These are phyloP conservation scores for Magnaporthiopsis poae DNA, from an alignment of 2,329 filamentous ascomycete species.

Conservation along the genomic window DNA sequence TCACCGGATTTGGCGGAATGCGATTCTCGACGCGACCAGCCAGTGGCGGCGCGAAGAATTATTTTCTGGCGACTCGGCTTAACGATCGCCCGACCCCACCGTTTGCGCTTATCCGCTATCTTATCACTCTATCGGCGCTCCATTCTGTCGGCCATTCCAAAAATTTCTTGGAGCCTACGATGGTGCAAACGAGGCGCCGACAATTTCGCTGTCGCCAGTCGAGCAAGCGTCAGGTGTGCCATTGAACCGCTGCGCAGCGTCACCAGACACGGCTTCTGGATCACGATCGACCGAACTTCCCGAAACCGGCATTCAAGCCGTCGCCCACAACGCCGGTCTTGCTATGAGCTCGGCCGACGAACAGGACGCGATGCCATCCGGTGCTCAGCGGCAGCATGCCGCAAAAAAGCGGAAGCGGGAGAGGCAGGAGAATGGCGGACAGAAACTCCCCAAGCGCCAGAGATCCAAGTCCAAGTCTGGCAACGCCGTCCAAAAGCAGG, in stretches of 20 bases:
- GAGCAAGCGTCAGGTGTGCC: not conserved
- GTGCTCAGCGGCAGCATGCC: no score
- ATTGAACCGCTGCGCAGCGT: not conserved
- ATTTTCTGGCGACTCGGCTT: not conserved
- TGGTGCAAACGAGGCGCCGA: not conserved
- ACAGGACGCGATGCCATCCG: not conserved
- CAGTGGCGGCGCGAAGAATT: not conserved
- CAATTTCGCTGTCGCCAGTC: not conserved
- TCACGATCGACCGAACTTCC: not conserved
- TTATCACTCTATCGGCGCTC: not conserved
- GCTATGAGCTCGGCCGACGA: not conserved
- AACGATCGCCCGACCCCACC: constrained; percentile 1
- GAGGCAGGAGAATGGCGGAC: constrained; percentile 19
- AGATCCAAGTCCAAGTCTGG: constrained; percentile 15
- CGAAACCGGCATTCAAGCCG: not conserved
- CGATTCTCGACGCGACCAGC: not conserved
- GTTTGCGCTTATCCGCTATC: not conserved
- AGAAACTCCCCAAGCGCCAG: constrained; percentile 16
- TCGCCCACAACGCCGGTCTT: not conserved
- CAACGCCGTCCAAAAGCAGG: not conserved
- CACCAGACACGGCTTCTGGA: not conserved
- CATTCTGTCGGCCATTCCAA: not conserved
- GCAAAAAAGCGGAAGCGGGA: constrained; percentile 23
- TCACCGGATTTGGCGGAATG: not conserved
- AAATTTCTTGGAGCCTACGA: not conserved